Conservation (phyloP, 768 basidiomycete species). For the Asterophora lycoperdoides region DNA sequence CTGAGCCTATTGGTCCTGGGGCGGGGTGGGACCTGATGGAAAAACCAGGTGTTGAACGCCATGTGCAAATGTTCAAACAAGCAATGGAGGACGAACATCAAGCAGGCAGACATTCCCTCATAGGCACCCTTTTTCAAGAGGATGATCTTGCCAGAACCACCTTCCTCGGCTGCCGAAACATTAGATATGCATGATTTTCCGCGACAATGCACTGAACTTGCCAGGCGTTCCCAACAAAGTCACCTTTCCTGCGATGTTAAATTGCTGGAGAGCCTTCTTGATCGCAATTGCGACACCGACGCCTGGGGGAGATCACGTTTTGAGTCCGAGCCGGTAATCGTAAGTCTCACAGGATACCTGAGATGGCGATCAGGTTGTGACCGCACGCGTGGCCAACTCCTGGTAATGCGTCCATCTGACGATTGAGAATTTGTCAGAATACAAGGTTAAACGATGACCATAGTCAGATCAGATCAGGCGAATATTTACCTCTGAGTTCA, state of each 20-base stretch:
- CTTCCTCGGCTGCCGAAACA: slow-evolving; percentile 61
- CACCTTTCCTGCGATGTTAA: slow-evolving; percentile 64
- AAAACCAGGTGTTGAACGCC: not conserved
- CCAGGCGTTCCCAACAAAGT: slow-evolving; percentile 78
- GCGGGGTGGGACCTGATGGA: slow-evolving; percentile 74
- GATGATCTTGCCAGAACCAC: slow-evolving; percentile 66
- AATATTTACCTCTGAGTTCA: slow-evolving; percentile 68
- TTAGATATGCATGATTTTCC: not conserved
- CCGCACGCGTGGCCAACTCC: slow-evolving; percentile 73
- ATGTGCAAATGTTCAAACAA: not conserved
- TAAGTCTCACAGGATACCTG: slow-evolving; percentile 22
- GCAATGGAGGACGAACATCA: slow-evolving; percentile 48
- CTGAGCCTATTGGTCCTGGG: slow-evolving; percentile 66
- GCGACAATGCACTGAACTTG: slow-evolving; percentile 20
- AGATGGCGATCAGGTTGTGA: slow-evolving; percentile 78
- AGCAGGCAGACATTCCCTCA: slow-evolving; percentile 68
- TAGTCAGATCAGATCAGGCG: too few relatives aligned
- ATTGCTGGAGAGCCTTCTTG: slow-evolving; percentile 56
- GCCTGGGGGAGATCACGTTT: slow-evolving; percentile 31
- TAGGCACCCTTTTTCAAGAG: slow-evolving; percentile 73
- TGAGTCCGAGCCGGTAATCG: not conserved
- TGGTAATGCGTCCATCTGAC: slow-evolving; percentile 58
- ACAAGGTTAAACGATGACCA: too few relatives aligned
- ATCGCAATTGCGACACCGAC: slow-evolving; percentile 69
- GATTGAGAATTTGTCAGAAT: too few relatives aligned